A percentile compares a stretch with the other conserved stretches of the same genome.
Conservation (phyloP, 2,329 filamentous ascomycete genomes). For the Metarhizium album region DNA sequence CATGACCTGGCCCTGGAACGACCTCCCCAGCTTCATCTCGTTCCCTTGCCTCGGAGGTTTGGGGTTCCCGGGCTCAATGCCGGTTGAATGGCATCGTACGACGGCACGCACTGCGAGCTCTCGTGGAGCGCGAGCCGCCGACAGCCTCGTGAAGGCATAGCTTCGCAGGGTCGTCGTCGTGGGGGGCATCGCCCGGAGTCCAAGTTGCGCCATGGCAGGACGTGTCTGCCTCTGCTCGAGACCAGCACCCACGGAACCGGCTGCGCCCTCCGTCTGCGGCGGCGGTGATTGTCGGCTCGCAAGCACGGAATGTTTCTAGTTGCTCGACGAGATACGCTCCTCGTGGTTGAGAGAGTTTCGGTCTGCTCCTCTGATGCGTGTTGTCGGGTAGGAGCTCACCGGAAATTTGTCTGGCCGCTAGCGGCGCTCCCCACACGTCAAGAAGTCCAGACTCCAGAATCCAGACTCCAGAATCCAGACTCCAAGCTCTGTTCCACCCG, state of each 20-base stretch:
- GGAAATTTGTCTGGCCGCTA: slow-evolving; percentile 5
- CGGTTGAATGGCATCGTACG: slow-evolving; percentile 23
- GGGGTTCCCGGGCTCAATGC: slow-evolving; percentile 24
- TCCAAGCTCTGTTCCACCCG: not conserved
- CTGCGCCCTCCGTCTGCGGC: slow-evolving; percentile 1
- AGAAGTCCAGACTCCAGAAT: not conserved
- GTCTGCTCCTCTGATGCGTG: too few relatives aligned
- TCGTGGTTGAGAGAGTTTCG: not conserved
- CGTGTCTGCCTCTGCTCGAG: slow-evolving; percentile 4
- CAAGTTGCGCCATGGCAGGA: slow-evolving; percentile 21
- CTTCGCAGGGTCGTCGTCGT: slow-evolving; percentile 16
- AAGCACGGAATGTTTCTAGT: not conserved
- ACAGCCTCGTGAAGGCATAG: slow-evolving; percentile 8
- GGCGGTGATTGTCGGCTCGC: not conserved
- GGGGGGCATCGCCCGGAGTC: slow-evolving; percentile 16
- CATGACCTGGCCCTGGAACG: slow-evolving; percentile 50
- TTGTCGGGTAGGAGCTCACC: not conserved
- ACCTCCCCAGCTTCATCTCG: slow-evolving; percentile 27
- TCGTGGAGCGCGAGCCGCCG: slow-evolving; percentile 12
- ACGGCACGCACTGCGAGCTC: slow-evolving; percentile 9
- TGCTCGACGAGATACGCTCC: not conserved
- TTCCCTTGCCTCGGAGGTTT: slow-evolving; percentile 22
- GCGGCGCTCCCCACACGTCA: not conserved
- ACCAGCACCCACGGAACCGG: not conserved
- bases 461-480: not conserved